These are phyloP conservation scores for Cydonia oblonga DNA, from an alignment of 331 rosid species.

Conservation along the genomic window DNA sequence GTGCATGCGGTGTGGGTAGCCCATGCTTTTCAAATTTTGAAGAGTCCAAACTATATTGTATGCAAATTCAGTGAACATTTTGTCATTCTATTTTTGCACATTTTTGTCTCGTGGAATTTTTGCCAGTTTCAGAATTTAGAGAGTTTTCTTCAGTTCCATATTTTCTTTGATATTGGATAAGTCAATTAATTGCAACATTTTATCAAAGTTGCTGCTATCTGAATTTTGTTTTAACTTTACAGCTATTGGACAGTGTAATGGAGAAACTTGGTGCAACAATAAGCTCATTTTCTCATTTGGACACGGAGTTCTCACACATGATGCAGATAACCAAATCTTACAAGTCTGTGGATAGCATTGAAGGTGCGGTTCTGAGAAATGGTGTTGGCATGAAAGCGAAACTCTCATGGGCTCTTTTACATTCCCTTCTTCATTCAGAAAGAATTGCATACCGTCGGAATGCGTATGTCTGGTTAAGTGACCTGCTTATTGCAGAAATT, in stretches of 20 bases:
- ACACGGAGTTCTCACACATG: slow-evolving; percentile 75
- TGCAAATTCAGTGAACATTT: no score
- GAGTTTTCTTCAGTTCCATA: neutral
- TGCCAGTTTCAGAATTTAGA: neutral
- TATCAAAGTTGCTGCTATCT: slow-evolving; percentile 15
- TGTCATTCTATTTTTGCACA: neutral
- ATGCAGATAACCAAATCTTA: slow-evolving; percentile 70
- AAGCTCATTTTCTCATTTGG: slow-evolving; percentile 79
- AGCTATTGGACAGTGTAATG: slow-evolving; percentile 69
- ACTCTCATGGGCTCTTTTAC: slow-evolving; percentile 79
- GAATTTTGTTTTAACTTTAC: slow-evolving; percentile 29
- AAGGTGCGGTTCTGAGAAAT: slow-evolving; percentile 42
- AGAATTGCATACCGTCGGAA: slow-evolving; percentile 72
- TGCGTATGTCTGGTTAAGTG: slow-evolving; percentile 91
- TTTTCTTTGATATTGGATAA: neutral
- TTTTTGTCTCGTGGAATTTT: neutral
- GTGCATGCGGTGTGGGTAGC: neutral
- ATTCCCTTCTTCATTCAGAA: slow-evolving; percentile 94
- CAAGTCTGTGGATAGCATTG: slow-evolving; percentile 60
- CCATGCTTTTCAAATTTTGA: neutral
- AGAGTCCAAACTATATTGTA: no score
- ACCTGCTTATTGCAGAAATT: slow-evolving; percentile 87
- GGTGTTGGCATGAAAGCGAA: slow-evolving; percentile 58
- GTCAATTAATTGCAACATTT: neutral
- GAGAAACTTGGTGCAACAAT: slow-evolving; percentile 75